Base-by-base conservation (phyloP, 352 stramenopile species). In the Globisporangium cederbergense region DNA sequence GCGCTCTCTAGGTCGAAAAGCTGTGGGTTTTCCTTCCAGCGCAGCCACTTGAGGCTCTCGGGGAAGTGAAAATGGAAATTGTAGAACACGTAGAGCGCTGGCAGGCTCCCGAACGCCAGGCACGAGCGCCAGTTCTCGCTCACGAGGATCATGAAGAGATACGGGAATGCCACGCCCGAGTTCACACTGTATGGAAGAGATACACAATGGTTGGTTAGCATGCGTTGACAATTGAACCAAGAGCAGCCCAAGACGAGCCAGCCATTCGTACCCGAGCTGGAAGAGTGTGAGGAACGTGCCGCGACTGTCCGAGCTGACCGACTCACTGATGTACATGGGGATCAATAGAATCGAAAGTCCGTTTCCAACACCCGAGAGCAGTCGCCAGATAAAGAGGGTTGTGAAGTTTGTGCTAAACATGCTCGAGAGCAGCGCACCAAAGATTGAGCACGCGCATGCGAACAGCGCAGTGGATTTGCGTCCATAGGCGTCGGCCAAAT, bases 291-390 rank as follows among this genome's bases (percentile, higher is more conserved):
- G 73, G 70, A 88, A 90, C 4, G 71, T 70, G 20, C 85, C 84
- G 25, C 87, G 83, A 65, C 74, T 81, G 5, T 76, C 64, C 46
- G 81, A 75, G 60, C 89, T 76, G 18, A 93, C 79, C 50, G 81
- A 91, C 60, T 95, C 87, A 55, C 85, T 93, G 38, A 94, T 94
- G 74, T 94, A 96, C 86, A 95, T 95, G 40, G 86, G 86, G n/a
- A 95, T 70, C 42, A 95, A 68, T 40, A 95, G 63, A 46, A 95
- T 95, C 14, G 84, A 95, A 62, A 95, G 70, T 1, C 84, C 86
- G 32, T 95, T 95, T 60, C 86, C 84, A 18, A 95, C 74, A 55
- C 86, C 86, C 1, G 81, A 79, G 66, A 77, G 84, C 32, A 95
- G 72, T 28, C 86, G 75, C 83, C 82, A 93, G 32, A 85, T 36